Percentiles rank a stretch among this genome's conserved stretches.
phyloP scores from a whole-genome alignment of 2,329 filamentous ascomycete genomes.

The Elsinoe perseae region DNA sequence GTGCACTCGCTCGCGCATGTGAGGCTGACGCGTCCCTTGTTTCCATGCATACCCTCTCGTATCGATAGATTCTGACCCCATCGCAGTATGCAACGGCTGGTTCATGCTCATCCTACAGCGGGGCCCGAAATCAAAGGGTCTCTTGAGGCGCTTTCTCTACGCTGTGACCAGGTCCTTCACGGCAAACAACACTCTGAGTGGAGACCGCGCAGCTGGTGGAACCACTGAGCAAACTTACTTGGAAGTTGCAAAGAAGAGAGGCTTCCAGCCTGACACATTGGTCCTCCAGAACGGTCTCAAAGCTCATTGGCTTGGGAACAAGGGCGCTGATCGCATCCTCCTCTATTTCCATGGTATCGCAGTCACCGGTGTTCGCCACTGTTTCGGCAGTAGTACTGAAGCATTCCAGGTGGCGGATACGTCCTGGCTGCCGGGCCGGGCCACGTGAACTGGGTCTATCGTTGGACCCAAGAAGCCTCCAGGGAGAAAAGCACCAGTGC shows the following conservation, averaged over 20 bases:
- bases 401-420: conserved; percentile 47
- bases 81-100: conserved; percentile 13
- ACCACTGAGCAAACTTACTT: conserved; percentile 31
- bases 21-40: conserved; percentile 12
- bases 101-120: conserved; percentile 7
- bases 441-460: conserved; percentile 44
- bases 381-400: not conserved
- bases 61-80: not conserved
- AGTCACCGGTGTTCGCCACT: conserved; percentile 17
- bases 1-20: conserved; percentile 7
- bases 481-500: conserved; percentile 36
- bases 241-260: conserved; percentile 29
- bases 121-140: conserved; percentile 7
- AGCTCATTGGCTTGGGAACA: conserved; percentile 42
- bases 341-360: conserved; percentile 44
- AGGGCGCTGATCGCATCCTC: conserved; percentile 34
- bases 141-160: conserved; percentile 9
- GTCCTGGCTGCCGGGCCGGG: conserved; percentile 40
- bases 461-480: conserved; percentile 37
- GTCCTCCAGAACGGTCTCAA: conserved; percentile 36
- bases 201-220: conserved; percentile 20
- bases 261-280: conserved; percentile 33
- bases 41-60: not conserved
- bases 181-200: conserved; percentile 24
- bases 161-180: conserved; percentile 2